Base-by-base conservation (phyloP, 345 rosid species). In the Ceriops tagal region DNA sequence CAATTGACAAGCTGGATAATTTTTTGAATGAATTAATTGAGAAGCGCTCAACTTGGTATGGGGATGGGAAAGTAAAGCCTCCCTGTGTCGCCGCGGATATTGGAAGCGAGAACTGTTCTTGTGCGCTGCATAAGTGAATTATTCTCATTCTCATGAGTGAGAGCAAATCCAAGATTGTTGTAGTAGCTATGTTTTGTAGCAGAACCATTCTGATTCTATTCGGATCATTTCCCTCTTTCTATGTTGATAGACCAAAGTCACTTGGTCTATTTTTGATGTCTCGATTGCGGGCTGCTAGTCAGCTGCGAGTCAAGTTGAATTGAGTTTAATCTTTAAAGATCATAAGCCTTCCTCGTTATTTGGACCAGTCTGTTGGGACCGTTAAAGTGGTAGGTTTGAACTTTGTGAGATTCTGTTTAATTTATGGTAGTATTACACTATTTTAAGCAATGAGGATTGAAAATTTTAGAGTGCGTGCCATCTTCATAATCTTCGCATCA, bases 1-100 rank as follows among this genome's bases (percentile, higher is more conserved):
- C 85, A 27, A 71, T 92, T 18, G 89, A 89, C n/a, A 92, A 92
- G 83, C 87, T 95, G 61, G 92, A 95, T 47, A 61, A 56, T 77
- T 95, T 92, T 77, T 65, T 95, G 78, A 67, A 83, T 35, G 96
- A 89, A 63, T 71, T 95, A 6, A 71, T 85, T 18, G 80, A 85
- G 51, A 77, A 83, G 27, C 83, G 96, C 32, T 71, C 79, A 8
- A 77, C 78, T 35, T 92, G 99, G 99, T 95, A 84, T 22, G 55
- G 46, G 47, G 84, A 79, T 2, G 90, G 77, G 20, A 70, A 64
- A 24, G 73, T 53, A 68, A 79, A 75, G 67, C 81, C 85, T 63
- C 89, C 91, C 5, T 95, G 97, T 65, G 56, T 92, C 61, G 96
- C 83, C 5, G 77, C 79, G 10, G 96, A 88, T 49, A 64, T 93